Evolutionary conservation across 352 stramenopile species (phyloP).

Genomic region (Phytophthora syringae): DNA sequence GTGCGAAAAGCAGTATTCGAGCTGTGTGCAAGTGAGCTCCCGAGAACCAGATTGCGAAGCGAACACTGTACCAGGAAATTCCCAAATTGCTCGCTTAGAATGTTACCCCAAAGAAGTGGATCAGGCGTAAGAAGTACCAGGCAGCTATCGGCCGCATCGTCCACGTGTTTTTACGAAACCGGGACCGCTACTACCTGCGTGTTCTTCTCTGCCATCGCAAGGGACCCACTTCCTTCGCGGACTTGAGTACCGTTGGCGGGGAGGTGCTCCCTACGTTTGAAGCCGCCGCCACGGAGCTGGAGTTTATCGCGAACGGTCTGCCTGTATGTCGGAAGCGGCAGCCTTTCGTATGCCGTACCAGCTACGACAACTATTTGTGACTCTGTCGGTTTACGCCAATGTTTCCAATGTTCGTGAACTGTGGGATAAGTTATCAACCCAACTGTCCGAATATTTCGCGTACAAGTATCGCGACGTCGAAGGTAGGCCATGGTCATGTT

Average conservation of each 20-base stretch:
- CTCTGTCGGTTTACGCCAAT: too few species aligned
- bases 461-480: too few species aligned
- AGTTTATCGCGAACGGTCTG: conserved; percentile 21
- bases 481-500: too few species aligned
- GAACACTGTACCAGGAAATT: conserved; percentile 25
- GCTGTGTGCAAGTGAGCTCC: neutral
- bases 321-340: too few species aligned
- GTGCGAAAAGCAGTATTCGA: neutral
- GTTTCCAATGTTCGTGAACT: conserved; percentile 14
- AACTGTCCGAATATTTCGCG: conserved; percentile 20
- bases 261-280: conserved; percentile 6
- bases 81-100: neutral
- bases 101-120: conserved; percentile 1
- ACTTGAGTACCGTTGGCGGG: conserved; percentile 25
- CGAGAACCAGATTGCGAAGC: neutral
- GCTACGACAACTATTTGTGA: too few species aligned
- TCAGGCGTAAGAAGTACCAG: conserved; percentile 4
- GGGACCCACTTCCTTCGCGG: conserved; percentile 31
- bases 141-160: conserved; percentile 23
- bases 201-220: too few species aligned
- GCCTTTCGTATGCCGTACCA: too few species aligned
- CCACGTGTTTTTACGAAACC: conserved; percentile 15
- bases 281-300: neutral
- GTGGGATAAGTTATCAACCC: conserved; percentile 24
- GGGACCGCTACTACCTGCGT: conserved; percentile 32